Conservation (phyloP, 2,329 filamentous ascomycete species). For the Aureobasidium sp. region DNA sequence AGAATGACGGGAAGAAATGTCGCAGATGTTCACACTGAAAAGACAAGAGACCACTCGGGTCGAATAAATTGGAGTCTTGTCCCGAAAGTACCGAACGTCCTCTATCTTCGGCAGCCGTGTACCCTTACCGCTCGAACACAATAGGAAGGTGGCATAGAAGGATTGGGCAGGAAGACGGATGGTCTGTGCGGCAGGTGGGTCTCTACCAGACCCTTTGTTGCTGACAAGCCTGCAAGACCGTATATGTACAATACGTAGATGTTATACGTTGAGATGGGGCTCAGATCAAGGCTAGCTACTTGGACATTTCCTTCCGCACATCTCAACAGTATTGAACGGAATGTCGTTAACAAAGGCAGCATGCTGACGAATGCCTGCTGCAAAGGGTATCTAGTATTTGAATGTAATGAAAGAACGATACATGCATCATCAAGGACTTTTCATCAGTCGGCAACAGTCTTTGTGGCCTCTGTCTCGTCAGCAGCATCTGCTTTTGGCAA, state of each 20-base stretch:
- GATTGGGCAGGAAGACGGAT: neutral
- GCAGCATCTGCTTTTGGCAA: constrained; percentile 17
- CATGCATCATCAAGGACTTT: neutral
- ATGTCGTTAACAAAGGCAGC: neutral
- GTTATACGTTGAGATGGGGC: neutral
- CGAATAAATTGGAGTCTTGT: neutral
- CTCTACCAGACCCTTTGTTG: neutral
- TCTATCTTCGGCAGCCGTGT: neutral
- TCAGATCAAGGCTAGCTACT: neutral
- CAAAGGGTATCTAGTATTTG: constrained; percentile 10
- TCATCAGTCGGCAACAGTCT: constrained; percentile 17
- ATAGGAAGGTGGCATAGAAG: constrained; percentile 9
- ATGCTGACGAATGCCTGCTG: neutral
- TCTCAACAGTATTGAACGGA: no score
- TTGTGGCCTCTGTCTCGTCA: constrained; percentile 15
- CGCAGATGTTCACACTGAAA: neutral
- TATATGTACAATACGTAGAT: no score
- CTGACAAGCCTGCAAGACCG: neutral
- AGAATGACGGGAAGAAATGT: neutral
- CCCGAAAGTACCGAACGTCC: neutral
- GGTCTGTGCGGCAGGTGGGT: neutral
- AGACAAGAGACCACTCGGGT: neutral
- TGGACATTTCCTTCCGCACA: neutral
- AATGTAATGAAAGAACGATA: neutral
- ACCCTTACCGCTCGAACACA: neutral